A percentile compares a stretch with the other conserved stretches of the same genome.
Evolutionary conservation across 305 asterid genomes (phyloP).

Genomic region (Fraxinus baroniana): DNA sequence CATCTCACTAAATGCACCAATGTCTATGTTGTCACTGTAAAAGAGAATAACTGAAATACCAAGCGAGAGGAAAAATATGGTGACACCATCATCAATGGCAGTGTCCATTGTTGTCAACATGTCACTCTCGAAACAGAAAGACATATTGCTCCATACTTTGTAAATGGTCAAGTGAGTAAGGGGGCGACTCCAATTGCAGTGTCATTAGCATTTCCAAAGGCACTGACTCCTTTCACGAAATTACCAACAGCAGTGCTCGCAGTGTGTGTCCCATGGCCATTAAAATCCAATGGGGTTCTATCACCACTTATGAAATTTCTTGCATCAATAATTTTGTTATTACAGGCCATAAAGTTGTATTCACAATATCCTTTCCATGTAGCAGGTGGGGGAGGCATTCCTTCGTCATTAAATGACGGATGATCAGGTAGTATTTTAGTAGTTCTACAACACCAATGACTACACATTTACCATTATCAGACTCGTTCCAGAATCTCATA

Average conservation of each 20-base stretch:
- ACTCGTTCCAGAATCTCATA: constrained; percentile 39
- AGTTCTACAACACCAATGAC: constrained; percentile 44
- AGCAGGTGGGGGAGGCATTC: constrained; percentile 46
- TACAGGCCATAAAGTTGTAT: constrained; percentile 27
- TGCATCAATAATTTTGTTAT: constrained; percentile 49
- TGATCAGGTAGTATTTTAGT: constrained; percentile 38
- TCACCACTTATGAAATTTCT: constrained; percentile 17
- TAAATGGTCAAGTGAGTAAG: no score
- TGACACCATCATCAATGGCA: constrained; percentile 54
- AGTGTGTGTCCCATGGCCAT: constrained; percentile 46
- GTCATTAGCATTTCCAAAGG: constrained; percentile 35
- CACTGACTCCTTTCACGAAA: constrained; percentile 34
- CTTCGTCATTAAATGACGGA: constrained; percentile 43
- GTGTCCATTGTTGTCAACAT: constrained; percentile 45
- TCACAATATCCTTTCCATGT: constrained; percentile 50
- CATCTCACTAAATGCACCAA: constrained; percentile 33
- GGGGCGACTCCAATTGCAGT: constrained; percentile 29
- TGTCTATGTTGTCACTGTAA: constrained; percentile 15
- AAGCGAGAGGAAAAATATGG: constrained; percentile 44
- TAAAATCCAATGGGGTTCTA: constrained; percentile 19
- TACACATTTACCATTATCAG: constrained; percentile 38
- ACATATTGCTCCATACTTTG: no score
- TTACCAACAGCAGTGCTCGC: constrained; percentile 48
- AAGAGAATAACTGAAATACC: not conserved
- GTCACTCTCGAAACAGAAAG: constrained; percentile 27